Conservation (phyloP, 805 yeast species). For the Nakazawaea ambrosiae region DNA sequence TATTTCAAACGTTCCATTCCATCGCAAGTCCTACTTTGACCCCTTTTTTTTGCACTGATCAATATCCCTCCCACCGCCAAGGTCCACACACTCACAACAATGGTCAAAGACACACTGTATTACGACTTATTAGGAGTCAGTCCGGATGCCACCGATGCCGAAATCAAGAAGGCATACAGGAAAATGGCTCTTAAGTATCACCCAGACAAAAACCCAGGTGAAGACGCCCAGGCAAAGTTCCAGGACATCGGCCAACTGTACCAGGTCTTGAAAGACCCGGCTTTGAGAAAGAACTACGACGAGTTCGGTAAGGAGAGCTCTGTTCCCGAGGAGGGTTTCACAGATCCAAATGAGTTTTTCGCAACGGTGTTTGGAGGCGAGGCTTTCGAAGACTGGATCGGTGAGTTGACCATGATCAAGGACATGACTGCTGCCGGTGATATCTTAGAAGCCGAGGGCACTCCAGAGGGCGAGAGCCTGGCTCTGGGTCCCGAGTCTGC, state of each 20-base stretch:
- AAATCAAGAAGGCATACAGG: slow-evolving; percentile 75
- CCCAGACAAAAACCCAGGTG: slow-evolving; percentile 77
- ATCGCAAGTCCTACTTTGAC: too few relatives aligned
- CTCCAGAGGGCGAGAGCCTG: slow-evolving; percentile 35
- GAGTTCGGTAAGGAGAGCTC: slow-evolving; percentile 70
- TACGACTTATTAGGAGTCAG: slow-evolving; percentile 60
- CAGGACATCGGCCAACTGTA: slow-evolving; percentile 63
- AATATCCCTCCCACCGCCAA: too few relatives aligned
- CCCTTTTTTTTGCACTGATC: too few relatives aligned
- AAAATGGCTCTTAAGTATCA: slow-evolving; percentile 70
- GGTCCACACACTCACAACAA: too few relatives aligned
- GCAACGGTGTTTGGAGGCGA: slow-evolving; percentile 82
- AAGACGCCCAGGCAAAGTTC: slow-evolving; percentile 67
- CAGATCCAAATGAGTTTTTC: slow-evolving; percentile 68
- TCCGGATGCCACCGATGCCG: slow-evolving; percentile 52
- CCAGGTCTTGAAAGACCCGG: slow-evolving; percentile 65
- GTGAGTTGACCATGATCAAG: slow-evolving; percentile 74
- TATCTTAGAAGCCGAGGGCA: slow-evolving; percentile 22
- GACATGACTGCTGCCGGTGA: slow-evolving; percentile 64
- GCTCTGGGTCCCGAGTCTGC: slow-evolving; percentile 1
- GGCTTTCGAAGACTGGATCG: slow-evolving; percentile 80
- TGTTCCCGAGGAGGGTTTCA: slow-evolving; percentile 64
- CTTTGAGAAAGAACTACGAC: slow-evolving; percentile 61
- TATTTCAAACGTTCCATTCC: too few relatives aligned
- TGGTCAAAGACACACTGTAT: slow-evolving; percentile 73